Base-by-base conservation (phyloP, 2,329 filamentous ascomycete genomes). In the Zymoseptoria ardabiliae region DNA sequence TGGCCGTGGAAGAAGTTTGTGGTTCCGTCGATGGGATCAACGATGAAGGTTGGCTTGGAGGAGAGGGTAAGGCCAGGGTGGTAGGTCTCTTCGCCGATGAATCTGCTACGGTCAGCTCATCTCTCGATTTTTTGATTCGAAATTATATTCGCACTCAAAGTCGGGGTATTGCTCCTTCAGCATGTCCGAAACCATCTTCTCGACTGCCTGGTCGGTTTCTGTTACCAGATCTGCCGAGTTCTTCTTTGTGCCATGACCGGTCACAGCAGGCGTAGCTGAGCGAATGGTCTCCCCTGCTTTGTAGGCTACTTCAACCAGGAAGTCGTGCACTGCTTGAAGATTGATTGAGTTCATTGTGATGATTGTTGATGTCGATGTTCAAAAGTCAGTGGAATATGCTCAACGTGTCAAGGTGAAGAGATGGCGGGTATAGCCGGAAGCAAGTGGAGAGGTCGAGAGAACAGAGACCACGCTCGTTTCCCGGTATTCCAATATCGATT, bases 331-430 rank as follows among this genome's bases (percentile, higher is more conserved):
- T 64, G 78, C 77, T 63, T 78, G 72, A 30, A 79, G 74, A 53
- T 80, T 70, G 62, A 69, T 49, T 53, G 63, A 49, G 50, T 54
- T 63, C 62, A 63, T 67, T n/a, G 55, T 57, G 58, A 2, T 13
- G 11, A 45, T 45, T 45, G 35, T 17, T 45, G 17, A 17, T 45
- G 35, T 45, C 52, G 94, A 99, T 70, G 95, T 99, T 81, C 87
- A 90, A 23, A 93, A 94, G 0, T 77, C 99, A 30, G 90, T 99
- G 10, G 94, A 99, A 76, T 94, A 99, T 72, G 94, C 99, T 1
- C 94, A 97, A 73, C 90, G 88, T 30, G 83, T 99, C 56, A 97
- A 96, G 73, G 84, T 97, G 53, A 92, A 97, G 93, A 96, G 67
- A 97, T 97, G 76, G 93, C 35, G 35, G 35, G 35, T 45, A n/a